phyloP scores from a whole-genome alignment of 1,284 basidiomycete genomes.

The Schizopora paradoxa region DNA sequence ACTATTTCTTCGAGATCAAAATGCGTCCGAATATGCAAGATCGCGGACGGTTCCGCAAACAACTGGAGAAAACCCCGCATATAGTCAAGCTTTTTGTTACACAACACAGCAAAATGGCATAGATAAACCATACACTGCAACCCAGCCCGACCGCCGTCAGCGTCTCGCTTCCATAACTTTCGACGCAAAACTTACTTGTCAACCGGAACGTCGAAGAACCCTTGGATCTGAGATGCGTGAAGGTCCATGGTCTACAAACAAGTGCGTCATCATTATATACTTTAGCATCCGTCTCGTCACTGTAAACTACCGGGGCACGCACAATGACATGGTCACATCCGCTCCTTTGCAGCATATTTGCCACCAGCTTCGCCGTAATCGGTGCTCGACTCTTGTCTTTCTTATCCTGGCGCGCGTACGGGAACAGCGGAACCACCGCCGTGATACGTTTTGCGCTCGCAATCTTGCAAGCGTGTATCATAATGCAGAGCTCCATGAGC shows the following conservation, averaged over 20 bases:
- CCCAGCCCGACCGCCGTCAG: conserved; percentile 20
- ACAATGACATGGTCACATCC: conserved; percentile 99
- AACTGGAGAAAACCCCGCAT: conserved; percentile 47
- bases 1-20: conserved; percentile 87
- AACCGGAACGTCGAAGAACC: conserved; percentile 99
- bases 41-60: conserved; percentile 95
- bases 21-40: conserved; percentile 91
- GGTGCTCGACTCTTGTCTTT: conserved; percentile 99
- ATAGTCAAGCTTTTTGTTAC: conserved; percentile 7
- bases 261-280: conserved; percentile 2
- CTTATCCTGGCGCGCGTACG: conserved; percentile 96
- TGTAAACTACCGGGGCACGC: conserved; percentile 34
- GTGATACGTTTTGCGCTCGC: conserved; percentile 95
- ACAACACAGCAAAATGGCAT: too few species aligned
- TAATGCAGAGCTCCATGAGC: conserved; percentile 96
- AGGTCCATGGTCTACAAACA: conserved; percentile 87
- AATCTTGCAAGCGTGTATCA: conserved; percentile 99
- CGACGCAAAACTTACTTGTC: conserved; percentile 78
- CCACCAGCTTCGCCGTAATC: conserved; percentile 97
- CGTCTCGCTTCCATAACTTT: neutral
- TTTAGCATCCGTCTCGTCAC: conserved; percentile 2
- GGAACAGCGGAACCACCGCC: conserved; percentile 92
- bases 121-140: conserved; percentile 44
- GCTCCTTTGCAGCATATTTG: conserved; percentile 97
- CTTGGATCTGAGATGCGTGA: conserved; percentile 98